These are phyloP conservation scores for Penicillium riverlandense DNA, from an alignment of 495 filamentous ascomycete species.

Conservation along the genomic window DNA sequence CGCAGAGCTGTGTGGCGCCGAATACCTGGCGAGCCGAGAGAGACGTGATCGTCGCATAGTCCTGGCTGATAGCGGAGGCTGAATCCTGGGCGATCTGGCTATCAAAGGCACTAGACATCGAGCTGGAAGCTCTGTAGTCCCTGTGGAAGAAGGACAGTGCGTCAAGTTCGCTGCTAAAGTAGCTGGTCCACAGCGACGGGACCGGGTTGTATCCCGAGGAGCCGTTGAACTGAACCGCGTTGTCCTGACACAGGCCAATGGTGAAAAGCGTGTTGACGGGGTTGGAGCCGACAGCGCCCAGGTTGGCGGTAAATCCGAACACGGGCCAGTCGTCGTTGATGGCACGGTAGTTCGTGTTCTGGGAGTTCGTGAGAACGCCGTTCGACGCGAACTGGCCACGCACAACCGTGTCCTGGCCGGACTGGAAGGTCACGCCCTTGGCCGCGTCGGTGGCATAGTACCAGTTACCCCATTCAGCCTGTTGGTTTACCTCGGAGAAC, in stretches of 20 bases:
- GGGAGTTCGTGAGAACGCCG: slow-evolving; percentile 37
- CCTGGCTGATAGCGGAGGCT: slow-evolving; percentile 40
- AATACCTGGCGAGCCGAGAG: slow-evolving; percentile 79
- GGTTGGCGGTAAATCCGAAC: slow-evolving; percentile 46
- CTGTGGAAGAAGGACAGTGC: slow-evolving; percentile 50
- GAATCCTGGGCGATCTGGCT: slow-evolving; percentile 41
- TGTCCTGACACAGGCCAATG: slow-evolving; percentile 45
- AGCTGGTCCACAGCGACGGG: slow-evolving; percentile 49
- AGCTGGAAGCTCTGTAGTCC: slow-evolving; percentile 33
- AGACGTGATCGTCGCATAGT: slow-evolving; percentile 75
- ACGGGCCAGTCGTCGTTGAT: slow-evolving; percentile 47
- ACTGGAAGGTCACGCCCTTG: slow-evolving; percentile 36
- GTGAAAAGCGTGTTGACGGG: slow-evolving; percentile 40
- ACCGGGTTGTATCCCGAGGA: slow-evolving; percentile 23
- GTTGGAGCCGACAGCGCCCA: slow-evolving; percentile 36
- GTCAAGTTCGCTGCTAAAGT: slow-evolving; percentile 39
- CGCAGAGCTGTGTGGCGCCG: slow-evolving; percentile 73
- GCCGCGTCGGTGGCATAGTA: slow-evolving; percentile 45
- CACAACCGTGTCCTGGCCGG: slow-evolving; percentile 41
- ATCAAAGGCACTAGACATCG: slow-evolving; percentile 36
- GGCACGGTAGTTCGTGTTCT: slow-evolving; percentile 45
- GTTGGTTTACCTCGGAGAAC: slow-evolving; percentile 46
- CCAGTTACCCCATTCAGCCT: slow-evolving; percentile 54
- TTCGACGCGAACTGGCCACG: slow-evolving; percentile 38
- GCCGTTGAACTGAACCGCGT: slow-evolving; percentile 47